Conservation (phyloP, 768 basidiomycete genomes). For the Collybia nuda region DNA sequence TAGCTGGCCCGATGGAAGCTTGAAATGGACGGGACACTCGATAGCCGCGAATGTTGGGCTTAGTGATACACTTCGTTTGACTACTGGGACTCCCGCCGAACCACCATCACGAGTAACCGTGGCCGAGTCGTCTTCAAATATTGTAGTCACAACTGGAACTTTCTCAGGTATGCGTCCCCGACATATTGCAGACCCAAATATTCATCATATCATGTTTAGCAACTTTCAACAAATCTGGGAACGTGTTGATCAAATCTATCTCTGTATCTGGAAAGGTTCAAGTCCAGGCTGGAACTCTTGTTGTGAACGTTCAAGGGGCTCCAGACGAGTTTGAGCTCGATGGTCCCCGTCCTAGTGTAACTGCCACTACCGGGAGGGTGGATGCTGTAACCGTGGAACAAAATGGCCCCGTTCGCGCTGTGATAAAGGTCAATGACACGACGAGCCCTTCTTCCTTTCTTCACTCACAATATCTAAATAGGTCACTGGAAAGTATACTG, state of each 20-base stretch:
- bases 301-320: constrained; percentile 30
- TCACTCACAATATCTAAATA: constrained; percentile 5
- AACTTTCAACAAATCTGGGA: constrained; percentile 30
- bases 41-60: constrained; percentile 25
- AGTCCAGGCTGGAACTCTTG: constrained; percentile 26
- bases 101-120: constrained; percentile 30
- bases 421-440: constrained; percentile 27
- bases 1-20: constrained; percentile 37
- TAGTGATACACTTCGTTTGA: constrained; percentile 19
- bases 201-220: constrained; percentile 12
- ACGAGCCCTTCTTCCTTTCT: background rate
- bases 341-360: constrained; percentile 20
- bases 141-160: constrained; percentile 31
- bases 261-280: constrained; percentile 24
- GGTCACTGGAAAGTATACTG: constrained; percentile 35
- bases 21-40: constrained; percentile 41
- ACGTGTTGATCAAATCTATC: constrained; percentile 28
- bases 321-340: constrained; percentile 32
- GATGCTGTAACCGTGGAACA: constrained; percentile 32
- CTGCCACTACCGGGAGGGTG: constrained; percentile 22
- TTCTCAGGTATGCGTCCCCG: constrained; percentile 25
- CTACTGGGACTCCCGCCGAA: constrained; percentile 31
- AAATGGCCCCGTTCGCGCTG: constrained; percentile 33
- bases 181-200: no score
- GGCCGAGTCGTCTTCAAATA: constrained; percentile 14